Conservation (phyloP, 164 flowering plant species). For the Taxillus chinensis region DNA sequence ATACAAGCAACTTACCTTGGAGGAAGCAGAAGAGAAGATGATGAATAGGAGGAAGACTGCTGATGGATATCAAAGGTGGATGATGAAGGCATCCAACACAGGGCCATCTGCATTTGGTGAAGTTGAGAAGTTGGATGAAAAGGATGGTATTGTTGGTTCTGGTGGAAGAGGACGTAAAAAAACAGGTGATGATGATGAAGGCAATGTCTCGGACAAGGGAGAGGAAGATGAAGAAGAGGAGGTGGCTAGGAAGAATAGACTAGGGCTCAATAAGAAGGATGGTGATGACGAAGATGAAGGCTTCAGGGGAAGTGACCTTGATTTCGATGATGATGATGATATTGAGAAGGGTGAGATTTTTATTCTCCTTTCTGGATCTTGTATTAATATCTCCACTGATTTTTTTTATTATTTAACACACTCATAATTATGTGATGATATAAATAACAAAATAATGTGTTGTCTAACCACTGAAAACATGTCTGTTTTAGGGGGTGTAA, state of each 20-base stretch:
- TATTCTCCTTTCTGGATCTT: neutral
- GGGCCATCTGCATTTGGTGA: constrained; percentile 95
- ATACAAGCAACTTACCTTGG: constrained; percentile 94
- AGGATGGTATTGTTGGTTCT: constrained; percentile 29
- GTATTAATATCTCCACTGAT: neutral
- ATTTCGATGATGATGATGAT: constrained; percentile 77
- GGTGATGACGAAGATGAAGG: constrained; percentile 93
- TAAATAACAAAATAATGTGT: too few species aligned
- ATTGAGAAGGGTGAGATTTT: constrained; percentile 69
- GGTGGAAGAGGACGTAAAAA: constrained; percentile 59
- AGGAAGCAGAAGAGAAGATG: constrained; percentile 99
- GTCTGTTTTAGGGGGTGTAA: too few species aligned
- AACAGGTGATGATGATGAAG: constrained; percentile 69
- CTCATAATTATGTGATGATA: too few species aligned
- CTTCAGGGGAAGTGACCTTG: constrained; percentile 74
- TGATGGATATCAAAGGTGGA: constrained; percentile 96
- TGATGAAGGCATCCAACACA: constrained; percentile 92
- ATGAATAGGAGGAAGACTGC: constrained; percentile 82
- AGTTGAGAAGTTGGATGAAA: constrained; percentile 48
- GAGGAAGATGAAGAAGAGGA: constrained; percentile 92
- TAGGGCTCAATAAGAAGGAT: constrained; percentile 56
- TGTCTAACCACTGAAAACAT: too few species aligned
- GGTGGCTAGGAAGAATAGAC: constrained; percentile 62
- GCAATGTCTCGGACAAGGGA: constrained; percentile 65
- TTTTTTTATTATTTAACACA: too few species aligned